These are phyloP conservation scores for Globisporangium canariense DNA, from an alignment of 352 stramenopile species.

Conservation along the genomic window DNA sequence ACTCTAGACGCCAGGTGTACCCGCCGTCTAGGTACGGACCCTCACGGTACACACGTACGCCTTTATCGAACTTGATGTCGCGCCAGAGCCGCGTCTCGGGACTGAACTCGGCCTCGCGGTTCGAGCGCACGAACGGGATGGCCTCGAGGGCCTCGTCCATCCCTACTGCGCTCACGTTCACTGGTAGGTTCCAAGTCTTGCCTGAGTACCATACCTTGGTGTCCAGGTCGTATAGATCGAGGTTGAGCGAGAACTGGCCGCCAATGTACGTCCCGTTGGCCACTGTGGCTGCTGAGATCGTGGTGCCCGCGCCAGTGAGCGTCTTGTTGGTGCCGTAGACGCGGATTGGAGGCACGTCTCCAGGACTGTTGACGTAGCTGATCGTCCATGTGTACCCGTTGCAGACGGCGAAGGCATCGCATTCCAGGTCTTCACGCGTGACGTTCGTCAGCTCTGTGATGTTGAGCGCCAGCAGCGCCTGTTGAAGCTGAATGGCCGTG, in stretches of 20 bases:
- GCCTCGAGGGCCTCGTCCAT: constrained; percentile 78
- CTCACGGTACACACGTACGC: constrained; percentile 63
- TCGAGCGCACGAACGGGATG: constrained; percentile 59
- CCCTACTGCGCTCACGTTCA: constrained; percentile 64
- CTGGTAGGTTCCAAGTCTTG: constrained; percentile 61
- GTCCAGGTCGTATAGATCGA: constrained; percentile 47
- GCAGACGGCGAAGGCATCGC: constrained; percentile 58
- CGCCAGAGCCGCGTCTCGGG: constrained; percentile 46
- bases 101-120: constrained; percentile 61
- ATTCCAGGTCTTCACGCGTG: constrained; percentile 35
- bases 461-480: constrained; percentile 30
- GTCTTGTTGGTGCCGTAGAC: constrained; percentile 30
- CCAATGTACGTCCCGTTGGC: constrained; percentile 74
- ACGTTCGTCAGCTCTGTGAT: constrained; percentile 43
- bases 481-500: constrained; percentile 21
- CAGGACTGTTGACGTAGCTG: constrained; percentile 55
- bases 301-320: constrained; percentile 28
- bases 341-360: constrained; percentile 55
- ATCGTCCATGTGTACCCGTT: constrained; percentile 70
- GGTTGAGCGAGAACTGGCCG: constrained; percentile 50
- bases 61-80: constrained; percentile 65
- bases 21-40: constrained; percentile 68
- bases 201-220: constrained; percentile 35
- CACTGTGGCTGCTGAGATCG: constrained; percentile 34
- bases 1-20: constrained; percentile 69